These are phyloP conservation scores for Pseudonectria foliicola DNA, from an alignment of 2,329 filamentous ascomycete species.

Conservation along the genomic window DNA sequence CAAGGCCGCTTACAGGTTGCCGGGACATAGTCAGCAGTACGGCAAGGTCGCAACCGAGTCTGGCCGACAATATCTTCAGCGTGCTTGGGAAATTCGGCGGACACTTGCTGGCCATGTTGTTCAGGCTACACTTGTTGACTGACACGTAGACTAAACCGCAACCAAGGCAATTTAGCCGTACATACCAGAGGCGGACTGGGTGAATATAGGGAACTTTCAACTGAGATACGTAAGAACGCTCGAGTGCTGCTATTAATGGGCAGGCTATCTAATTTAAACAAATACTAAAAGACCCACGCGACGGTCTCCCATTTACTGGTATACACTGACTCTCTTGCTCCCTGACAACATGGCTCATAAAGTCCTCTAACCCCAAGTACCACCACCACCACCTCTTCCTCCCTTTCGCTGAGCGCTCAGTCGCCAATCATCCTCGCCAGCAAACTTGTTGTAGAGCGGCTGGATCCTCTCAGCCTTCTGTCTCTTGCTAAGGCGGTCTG, in stretches of 20 bases:
- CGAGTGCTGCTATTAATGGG: no score
- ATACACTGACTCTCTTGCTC: no score
- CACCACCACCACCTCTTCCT: slow-evolving; percentile 78
- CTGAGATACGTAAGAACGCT: no score
- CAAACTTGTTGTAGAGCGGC: slow-evolving; percentile 89
- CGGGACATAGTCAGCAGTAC: slow-evolving; percentile 1
- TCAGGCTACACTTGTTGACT: slow-evolving; percentile 8
- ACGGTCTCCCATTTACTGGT: no score
- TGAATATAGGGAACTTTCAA: no score
- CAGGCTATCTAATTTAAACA: no score
- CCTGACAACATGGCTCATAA: background rate
- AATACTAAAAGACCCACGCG: no score
- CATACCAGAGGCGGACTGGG: no score
- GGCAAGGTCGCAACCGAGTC: no score
- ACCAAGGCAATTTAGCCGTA: no score
- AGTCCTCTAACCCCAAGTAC: slow-evolving; percentile 71
- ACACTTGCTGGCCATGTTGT: slow-evolving; percentile 4
- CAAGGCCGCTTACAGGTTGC: slow-evolving; percentile 6
- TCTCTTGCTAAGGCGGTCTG: slow-evolving; percentile 78
- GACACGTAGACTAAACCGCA: no score
- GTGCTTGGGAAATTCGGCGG: slow-evolving; percentile 2
- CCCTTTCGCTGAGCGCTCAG: slow-evolving; percentile 80
- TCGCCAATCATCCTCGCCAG: slow-evolving; percentile 90
- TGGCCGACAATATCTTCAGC: slow-evolving; percentile 1
- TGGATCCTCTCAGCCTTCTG: slow-evolving; percentile 93